These are phyloP conservation scores for Candida methanosorbosa DNA, from an alignment of 805 yeast species.

Conservation along the genomic window DNA sequence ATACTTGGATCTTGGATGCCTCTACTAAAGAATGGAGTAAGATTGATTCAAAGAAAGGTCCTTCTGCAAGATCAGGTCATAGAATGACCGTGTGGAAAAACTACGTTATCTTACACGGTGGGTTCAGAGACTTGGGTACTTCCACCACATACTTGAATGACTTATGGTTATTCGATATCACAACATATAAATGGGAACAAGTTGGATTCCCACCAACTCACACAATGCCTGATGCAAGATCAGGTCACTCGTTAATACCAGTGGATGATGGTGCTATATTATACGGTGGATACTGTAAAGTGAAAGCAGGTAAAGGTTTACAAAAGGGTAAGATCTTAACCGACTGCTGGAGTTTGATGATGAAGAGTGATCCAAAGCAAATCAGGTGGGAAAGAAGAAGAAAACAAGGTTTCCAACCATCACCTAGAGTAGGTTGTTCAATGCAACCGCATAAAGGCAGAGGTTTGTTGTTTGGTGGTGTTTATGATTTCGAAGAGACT, in stretches of 20 bases:
- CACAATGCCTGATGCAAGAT: slow-evolving; percentile 79
- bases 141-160: slow-evolving; percentile 80
- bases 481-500: slow-evolving; percentile 88
- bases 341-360: slow-evolving; percentile 81
- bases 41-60: slow-evolving; percentile 66
- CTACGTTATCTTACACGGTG: slow-evolving; percentile 78
- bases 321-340: slow-evolving; percentile 85
- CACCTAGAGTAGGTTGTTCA: slow-evolving; percentile 92
- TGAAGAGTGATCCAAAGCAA: slow-evolving; percentile 73
- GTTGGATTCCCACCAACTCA: slow-evolving; percentile 79
- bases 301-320: slow-evolving; percentile 78
- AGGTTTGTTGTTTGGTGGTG: slow-evolving; percentile 93
- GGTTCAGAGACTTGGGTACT: slow-evolving; percentile 83
- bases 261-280: slow-evolving; percentile 72
- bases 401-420: slow-evolving; percentile 84
- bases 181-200: slow-evolving; percentile 85
- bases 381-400: slow-evolving; percentile 85
- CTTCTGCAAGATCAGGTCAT: slow-evolving; percentile 88
- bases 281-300: slow-evolving; percentile 93
- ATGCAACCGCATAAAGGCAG: slow-evolving; percentile 85
- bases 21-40: slow-evolving; percentile 85
- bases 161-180: slow-evolving; percentile 87
- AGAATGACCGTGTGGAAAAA: slow-evolving; percentile 90
- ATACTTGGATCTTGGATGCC: slow-evolving; percentile 89
- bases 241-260: slow-evolving; percentile 86